Base-by-base conservation (phyloP, 345 rosid genomes). In the Laguncularia racemosa region DNA sequence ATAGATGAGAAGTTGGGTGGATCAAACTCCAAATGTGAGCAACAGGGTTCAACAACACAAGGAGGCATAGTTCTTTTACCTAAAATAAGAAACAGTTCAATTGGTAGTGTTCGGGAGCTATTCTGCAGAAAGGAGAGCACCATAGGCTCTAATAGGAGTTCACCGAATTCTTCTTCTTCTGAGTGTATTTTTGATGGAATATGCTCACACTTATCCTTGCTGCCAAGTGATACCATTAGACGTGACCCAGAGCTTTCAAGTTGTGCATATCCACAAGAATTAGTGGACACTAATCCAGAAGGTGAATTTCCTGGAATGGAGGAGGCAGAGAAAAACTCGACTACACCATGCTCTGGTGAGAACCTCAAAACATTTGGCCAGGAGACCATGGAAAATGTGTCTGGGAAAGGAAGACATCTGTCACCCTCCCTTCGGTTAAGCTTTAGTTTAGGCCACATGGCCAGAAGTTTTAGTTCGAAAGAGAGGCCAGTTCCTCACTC, bases 361-460 rank as follows among this genome's bases (percentile, higher is more conserved):
- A 73, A 72, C 58, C 56, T 71, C n/a, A 77, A 58, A 68, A 53
- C 28, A 10, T 57, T 70, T 52, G 76, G 81, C 63, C 86, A 66
- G 61, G 84, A 82, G 64, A 43, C 72, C 23, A 63, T 48, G 2
- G 77, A 72, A 59, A 50, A 59, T 20, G 75, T 60, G n/a, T 54
- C 69, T 28, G 64, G 57, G 57, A 83, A 67, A 81, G 65, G 72
- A 67, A 78, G 85, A 63, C 75, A 68, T 49, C 63, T 58, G 16
- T 81, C 96, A 53, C 85, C 96, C 46, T 81, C 68, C 71, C 78
- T 76, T 47, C 77, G 96, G 51, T 85, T 83, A 72, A 85, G 95
- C 82, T 85, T 87, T 67, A 89, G 86, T 78, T 75, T 92, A 20
- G 72, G 89, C 54, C 78, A 75, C 61, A 71, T 84, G 71, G 68